Evolutionary conservation across 805 yeast species (phyloP).

Genomic region (Blastobotrys americana): DNA sequence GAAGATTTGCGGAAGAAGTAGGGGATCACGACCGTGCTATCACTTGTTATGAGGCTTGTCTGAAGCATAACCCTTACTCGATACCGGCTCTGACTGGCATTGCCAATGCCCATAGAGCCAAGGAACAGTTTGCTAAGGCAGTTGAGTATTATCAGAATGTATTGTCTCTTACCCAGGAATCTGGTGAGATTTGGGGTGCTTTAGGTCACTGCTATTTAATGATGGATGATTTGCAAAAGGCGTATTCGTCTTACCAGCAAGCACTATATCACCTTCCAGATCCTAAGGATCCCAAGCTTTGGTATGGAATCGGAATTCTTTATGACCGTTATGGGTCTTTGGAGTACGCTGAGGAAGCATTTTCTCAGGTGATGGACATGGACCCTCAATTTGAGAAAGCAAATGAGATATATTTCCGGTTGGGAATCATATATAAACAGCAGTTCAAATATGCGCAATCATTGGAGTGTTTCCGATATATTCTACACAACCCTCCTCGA

Average conservation of each 20-base stretch:
- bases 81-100: slow-evolving; percentile 77
- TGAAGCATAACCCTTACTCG: slow-evolving; percentile 78
- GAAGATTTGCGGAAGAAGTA: slow-evolving; percentile 79
- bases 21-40: slow-evolving; percentile 88
- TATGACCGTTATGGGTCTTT: slow-evolving; percentile 94
- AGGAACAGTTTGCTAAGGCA: slow-evolving; percentile 89
- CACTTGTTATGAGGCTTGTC: slow-evolving; percentile 78
- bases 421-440: slow-evolving; percentile 94
- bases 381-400: slow-evolving; percentile 96
- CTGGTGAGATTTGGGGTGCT: slow-evolving; percentile 96
- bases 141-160: slow-evolving; percentile 91
- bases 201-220: slow-evolving; percentile 90
- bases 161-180: slow-evolving; percentile 68
- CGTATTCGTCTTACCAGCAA: slow-evolving; percentile 94
- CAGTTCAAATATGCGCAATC: slow-evolving; percentile 83
- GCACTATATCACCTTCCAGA: slow-evolving; percentile 86
- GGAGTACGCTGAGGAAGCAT: slow-evolving; percentile 98
- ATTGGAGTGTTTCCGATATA: slow-evolving; percentile 90
- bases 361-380: slow-evolving; percentile 88
- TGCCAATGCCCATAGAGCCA: slow-evolving; percentile 80
- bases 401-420: slow-evolving; percentile 89
- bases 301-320: slow-evolving; percentile 98
- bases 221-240: slow-evolving; percentile 93
- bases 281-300: slow-evolving; percentile 90
- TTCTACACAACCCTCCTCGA: slow-evolving; percentile 83